A percentile compares a stretch with the other conserved stretches of the same genome.
These are phyloP conservation scores for Leonotis leonurus DNA, from an alignment of 257 asterid species.

Conservation along the genomic window DNA sequence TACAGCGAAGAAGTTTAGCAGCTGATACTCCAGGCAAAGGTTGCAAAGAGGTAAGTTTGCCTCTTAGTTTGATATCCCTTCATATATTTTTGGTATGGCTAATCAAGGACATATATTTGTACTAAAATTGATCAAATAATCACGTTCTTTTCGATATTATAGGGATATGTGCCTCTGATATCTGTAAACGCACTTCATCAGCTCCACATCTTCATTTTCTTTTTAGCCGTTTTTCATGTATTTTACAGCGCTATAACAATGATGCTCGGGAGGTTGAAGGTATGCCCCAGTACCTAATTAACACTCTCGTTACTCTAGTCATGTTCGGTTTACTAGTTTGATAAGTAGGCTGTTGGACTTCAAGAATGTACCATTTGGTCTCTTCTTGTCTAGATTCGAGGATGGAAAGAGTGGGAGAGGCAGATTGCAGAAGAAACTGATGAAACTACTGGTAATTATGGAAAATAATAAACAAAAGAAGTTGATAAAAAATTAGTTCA, in stretches of 20 bases:
- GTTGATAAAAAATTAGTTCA: neutral
- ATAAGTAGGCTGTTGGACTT: neutral
- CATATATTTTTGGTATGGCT: neutral
- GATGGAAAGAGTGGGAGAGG: conserved; percentile 89
- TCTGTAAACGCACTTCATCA: conserved; percentile 53
- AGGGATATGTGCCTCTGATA: conserved; percentile 53
- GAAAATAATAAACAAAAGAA: too few relatives aligned
- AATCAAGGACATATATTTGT: too few relatives aligned
- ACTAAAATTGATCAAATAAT: too few relatives aligned
- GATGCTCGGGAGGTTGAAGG: conserved; percentile 62
- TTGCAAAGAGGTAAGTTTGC: conserved; percentile 24
- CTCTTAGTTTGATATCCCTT: neutral
- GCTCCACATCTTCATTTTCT: conserved; percentile 65
- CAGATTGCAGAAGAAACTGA: conserved; percentile 33
- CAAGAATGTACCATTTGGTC: neutral
- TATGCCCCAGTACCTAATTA: conserved; percentile 3
- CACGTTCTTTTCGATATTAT: neutral
- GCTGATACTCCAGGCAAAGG: conserved; percentile 13
- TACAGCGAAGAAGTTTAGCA: conserved; percentile 34
- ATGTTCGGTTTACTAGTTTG: neutral
- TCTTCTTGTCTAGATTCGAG: conserved; percentile 53
- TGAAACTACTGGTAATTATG: conserved; percentile 25
- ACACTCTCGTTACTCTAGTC: neutral
- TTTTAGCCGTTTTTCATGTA: conserved; percentile 58
- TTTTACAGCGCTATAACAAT: conserved; percentile 52